Evolutionary conservation across 768 basidiomycete genomes (phyloP).

Genomic region (Tricholoma bakamatsutake): DNA sequence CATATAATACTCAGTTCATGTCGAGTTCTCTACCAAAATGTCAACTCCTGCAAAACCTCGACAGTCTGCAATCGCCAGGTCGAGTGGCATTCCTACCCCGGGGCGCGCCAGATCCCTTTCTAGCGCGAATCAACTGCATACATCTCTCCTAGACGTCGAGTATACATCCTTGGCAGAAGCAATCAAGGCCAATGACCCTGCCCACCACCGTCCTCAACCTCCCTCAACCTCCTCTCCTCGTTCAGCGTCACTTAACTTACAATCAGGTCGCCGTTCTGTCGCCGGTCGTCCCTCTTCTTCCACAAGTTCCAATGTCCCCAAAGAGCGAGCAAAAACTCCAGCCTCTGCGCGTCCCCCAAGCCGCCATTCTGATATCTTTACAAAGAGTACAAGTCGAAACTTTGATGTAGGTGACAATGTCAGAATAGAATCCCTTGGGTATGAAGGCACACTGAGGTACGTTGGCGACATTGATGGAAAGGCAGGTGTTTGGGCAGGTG

Average conservation of each 20-base stretch:
- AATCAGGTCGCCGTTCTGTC: conserved; percentile 46
- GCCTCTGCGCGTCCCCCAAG: conserved; percentile 37
- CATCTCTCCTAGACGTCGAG: conserved; percentile 39
- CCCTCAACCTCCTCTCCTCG: conserved; percentile 35
- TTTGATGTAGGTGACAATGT: conserved; percentile 80
- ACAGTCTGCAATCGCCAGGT: conserved; percentile 35
- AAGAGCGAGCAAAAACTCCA: conserved; percentile 50
- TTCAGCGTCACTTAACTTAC: conserved; percentile 35
- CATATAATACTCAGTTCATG: neutral
- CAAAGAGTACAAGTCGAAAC: conserved; percentile 37
- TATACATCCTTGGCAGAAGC: conserved; percentile 71
- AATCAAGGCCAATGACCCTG: conserved; percentile 75
- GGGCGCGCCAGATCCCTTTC: conserved; percentile 68
- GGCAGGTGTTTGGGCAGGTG: conserved; percentile 87
- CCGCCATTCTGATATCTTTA: conserved; percentile 57
- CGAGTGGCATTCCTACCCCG: conserved; percentile 56
- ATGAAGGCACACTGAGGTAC: conserved; percentile 78
- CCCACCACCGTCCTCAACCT: conserved; percentile 45
- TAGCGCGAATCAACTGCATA: conserved; percentile 32
- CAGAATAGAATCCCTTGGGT: conserved; percentile 80
- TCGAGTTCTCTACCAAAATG: conserved; percentile 13
- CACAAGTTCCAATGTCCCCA: conserved; percentile 28
- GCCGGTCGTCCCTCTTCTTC: conserved; percentile 49
- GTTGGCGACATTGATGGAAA: conserved; percentile 87
- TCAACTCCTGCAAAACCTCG: conserved; percentile 37